Conservation (phyloP, 148 eudicot genomes). For the Rhododendron williamsianum region DNA sequence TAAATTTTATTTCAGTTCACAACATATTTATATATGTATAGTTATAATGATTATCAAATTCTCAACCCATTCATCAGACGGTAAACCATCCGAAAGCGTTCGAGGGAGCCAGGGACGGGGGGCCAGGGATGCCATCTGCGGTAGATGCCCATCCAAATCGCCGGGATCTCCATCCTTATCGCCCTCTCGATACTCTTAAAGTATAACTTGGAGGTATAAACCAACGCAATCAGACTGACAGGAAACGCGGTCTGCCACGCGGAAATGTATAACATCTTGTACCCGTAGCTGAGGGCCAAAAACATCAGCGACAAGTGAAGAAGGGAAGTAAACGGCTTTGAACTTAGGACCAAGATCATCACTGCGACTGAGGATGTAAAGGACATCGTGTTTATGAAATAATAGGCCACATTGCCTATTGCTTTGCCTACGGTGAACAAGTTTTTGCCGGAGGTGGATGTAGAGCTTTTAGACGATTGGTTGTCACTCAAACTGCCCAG, state of each 20-base stretch:
- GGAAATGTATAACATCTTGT: neutral
- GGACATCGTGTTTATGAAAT: neutral
- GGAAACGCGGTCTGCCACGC: neutral
- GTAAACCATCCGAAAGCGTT: neutral
- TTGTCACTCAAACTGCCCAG: too few relatives aligned
- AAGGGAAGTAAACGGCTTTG: neutral
- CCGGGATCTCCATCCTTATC: neutral
- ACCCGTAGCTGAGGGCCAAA: neutral
- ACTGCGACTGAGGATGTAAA: neutral
- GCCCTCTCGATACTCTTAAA: neutral
- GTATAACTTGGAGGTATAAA: neutral
- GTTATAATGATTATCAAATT: neutral
- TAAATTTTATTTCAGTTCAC: neutral
- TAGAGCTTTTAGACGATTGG: too few relatives aligned
- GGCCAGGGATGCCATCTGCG: neutral
- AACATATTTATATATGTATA: neutral
- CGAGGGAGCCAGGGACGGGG: neutral
- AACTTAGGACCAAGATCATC: neutral
- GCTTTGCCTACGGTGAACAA: too few relatives aligned
- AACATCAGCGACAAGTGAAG: neutral
- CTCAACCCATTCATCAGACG: neutral
- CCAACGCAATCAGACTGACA: neutral
- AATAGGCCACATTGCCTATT: rapidly evolving
- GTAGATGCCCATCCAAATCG: neutral
- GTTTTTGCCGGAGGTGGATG: neutral